These are phyloP conservation scores for Penicillium concentricum DNA, from an alignment of 2,329 filamentous ascomycete genomes.

Conservation along the genomic window DNA sequence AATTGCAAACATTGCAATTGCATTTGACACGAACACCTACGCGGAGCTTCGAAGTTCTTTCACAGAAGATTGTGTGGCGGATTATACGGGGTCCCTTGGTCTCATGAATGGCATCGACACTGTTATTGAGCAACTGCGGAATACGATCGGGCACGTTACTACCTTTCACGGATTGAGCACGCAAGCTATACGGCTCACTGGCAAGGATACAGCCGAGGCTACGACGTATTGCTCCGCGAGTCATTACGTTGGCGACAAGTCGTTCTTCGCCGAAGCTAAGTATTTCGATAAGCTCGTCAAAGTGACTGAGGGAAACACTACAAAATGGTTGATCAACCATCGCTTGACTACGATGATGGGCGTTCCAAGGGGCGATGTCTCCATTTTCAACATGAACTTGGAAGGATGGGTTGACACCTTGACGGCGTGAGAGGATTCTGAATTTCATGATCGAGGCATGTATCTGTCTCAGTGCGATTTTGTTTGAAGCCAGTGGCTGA, in stretches of 20 bases:
- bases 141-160: background rate
- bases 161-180: background rate
- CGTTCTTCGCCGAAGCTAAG: background rate
- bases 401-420: background rate
- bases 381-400: background rate
- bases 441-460: background rate
- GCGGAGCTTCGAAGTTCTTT: background rate
- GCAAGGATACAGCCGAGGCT: background rate
- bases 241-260: background rate
- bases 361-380: background rate
- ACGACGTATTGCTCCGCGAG: background rate
- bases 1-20: background rate
- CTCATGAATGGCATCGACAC: background rate
- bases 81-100: background rate
- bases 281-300: background rate
- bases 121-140: background rate
- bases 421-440: background rate
- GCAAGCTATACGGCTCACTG: background rate
- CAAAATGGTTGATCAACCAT: background rate
- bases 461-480: background rate
- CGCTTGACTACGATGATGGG: conserved; percentile 1
- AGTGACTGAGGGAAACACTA: background rate
- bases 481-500: background rate
- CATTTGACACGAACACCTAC: background rate
- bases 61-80: background rate